Evolutionary conservation across 345 rosid genomes (phyloP).

Genomic region (Aethionema arabicum): DNA sequence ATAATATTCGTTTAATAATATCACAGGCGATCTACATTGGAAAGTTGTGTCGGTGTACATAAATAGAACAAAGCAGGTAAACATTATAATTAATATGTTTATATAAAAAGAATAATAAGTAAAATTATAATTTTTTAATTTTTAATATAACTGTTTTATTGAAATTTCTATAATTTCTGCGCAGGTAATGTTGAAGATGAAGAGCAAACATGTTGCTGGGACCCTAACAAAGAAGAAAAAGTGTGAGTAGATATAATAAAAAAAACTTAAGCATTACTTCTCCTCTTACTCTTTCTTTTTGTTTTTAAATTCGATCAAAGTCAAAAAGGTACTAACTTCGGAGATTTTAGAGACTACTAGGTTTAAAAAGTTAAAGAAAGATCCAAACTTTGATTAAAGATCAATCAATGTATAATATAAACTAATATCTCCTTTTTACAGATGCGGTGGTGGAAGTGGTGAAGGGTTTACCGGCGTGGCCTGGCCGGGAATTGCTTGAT

Average conservation of each 20-base stretch:
- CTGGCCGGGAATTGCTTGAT: slow-evolving; percentile 67
- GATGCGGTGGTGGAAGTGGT: slow-evolving; percentile 67
- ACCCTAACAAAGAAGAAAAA: slow-evolving; percentile 86
- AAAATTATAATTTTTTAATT: not conserved
- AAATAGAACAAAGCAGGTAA: slow-evolving; percentile 80
- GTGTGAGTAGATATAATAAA: slow-evolving; percentile 45
- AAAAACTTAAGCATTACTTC: slow-evolving; percentile 29
- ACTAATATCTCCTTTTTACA: slow-evolving; percentile 28
- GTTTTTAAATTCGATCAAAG: slow-evolving; percentile 18
- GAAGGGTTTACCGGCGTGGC: slow-evolving; percentile 68
- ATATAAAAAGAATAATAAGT: not conserved
- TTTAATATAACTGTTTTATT: not conserved
- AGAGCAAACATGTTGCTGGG: slow-evolving; percentile 81
- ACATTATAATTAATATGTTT: not conserved
- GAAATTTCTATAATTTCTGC: not conserved
- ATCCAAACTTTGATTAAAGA: slow-evolving; percentile 19
- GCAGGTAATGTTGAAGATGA: slow-evolving; percentile 83
- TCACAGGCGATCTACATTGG: slow-evolving; percentile 95
- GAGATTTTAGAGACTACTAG: slow-evolving; percentile 7
- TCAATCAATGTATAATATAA: slow-evolving; percentile 10
- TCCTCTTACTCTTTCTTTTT: slow-evolving; percentile 31
- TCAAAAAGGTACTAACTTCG: slow-evolving; percentile 24
- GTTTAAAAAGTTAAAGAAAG: slow-evolving; percentile 29
- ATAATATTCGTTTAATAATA: slow-evolving; percentile 3
- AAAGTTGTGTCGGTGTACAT: slow-evolving; percentile 87